Evolutionary conservation across 2,329 filamentous ascomycete genomes (phyloP).

Genomic region (Verticillium klebahnii): DNA sequence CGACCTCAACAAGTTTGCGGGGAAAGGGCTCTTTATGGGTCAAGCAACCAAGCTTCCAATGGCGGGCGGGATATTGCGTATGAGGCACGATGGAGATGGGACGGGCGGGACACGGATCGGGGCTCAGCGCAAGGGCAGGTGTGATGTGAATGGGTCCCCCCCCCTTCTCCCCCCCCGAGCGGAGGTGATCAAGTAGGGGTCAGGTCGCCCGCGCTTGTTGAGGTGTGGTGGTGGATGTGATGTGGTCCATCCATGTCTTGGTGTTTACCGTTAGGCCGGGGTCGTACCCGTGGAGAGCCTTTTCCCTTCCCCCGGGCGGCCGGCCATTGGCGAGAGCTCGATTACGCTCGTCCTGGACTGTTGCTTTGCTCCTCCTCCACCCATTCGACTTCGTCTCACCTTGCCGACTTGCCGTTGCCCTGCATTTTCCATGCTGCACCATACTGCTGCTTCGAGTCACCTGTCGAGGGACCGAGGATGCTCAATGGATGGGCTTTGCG

Average conservation of each 20-base stretch:
- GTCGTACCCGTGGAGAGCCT: slow-evolving; percentile 3
- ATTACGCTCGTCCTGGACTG: background rate
- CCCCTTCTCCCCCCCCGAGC: too few relatives aligned
- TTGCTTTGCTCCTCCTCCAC: too few relatives aligned
- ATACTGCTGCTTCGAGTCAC: too few relatives aligned
- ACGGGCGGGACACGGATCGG: background rate
- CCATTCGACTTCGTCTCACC: too few relatives aligned
- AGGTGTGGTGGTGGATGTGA: background rate
- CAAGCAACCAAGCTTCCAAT: background rate
- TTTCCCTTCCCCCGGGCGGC: slow-evolving; percentile 13
- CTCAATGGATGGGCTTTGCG: too few relatives aligned
- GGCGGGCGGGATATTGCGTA: background rate
- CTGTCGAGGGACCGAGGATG: too few relatives aligned
- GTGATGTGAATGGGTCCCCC: background rate
- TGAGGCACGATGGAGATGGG: background rate
- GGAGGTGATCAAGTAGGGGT: background rate
- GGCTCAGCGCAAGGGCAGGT: background rate
- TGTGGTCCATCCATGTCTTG: background rate
- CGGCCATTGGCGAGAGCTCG: background rate
- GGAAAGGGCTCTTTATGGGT: slow-evolving; percentile 1
- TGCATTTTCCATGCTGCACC: too few relatives aligned
- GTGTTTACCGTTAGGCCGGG: slow-evolving; percentile 12
- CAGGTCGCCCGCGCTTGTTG: background rate
- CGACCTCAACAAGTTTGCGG: background rate
- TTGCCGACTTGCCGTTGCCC: too few relatives aligned